Base-by-base conservation (phyloP, 208 protist species). In the Leptomonas pyrrhocoris region DNA sequence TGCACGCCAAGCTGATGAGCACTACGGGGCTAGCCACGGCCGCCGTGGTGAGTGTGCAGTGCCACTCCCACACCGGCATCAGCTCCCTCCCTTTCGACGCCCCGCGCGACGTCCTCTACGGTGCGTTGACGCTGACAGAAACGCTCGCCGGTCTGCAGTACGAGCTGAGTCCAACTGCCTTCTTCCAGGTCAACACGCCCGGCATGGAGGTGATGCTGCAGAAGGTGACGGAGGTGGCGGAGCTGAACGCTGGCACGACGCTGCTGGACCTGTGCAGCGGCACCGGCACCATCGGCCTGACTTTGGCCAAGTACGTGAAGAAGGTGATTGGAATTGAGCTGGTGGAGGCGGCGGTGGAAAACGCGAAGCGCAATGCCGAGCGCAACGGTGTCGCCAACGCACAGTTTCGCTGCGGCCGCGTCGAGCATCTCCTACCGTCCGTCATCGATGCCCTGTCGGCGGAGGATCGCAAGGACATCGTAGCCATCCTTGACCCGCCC, bases 261-360 rank as follows among this genome's bases (percentile, higher is more conserved):
- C 83, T 98, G n/a, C 78, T 98, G 16, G 97, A 99, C 75, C 81
- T 99, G 48, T 99, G 97, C 76, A 98, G 96, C 68, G 97, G 97
- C 23, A 98, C 96, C 4, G 97, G 97, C 21, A 98, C 96, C 12
- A 98, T 99, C 68, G 97, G 97, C 8, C 75, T 98, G 18, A 89
- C 79, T 16, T 79, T 98, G 23, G 80, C 93, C 4, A 62, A 59
- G 48, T 72, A 89, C 54, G 96, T 98, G 27, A 80, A 88, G 57
- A 72, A 82, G 34, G 90, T 99, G 0, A 93, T 98, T 74, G 98
- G 98, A 9, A 89, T 98, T 36, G 98, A 99, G 60, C 83, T 98
- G 2, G 86, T 93, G 18, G 83, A 89, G 53, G 85, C 83, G 2
- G 88, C 96, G 3, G 87, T 98, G 7, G 68, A 78, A 15, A 96